Conservation (phyloP, 1,284 basidiomycete species). For the Trametes hirsuta region DNA sequence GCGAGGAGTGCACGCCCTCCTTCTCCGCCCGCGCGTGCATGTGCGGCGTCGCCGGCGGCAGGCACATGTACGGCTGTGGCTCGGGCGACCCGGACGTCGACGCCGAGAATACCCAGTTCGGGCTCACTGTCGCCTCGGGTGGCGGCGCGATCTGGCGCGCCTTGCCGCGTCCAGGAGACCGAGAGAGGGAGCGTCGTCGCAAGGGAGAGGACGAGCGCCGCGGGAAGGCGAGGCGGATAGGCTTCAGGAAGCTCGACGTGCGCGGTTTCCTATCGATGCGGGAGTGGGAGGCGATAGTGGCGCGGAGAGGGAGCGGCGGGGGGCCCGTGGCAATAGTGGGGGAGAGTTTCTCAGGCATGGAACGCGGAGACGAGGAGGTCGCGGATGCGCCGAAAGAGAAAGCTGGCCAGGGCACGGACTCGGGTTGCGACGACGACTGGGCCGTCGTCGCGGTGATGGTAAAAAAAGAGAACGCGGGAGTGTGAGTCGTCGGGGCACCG, state of each 20-base stretch:
- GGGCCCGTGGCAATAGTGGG: slow-evolving; percentile 28
- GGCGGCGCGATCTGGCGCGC: slow-evolving; percentile 24
- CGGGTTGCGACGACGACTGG: slow-evolving; percentile 22
- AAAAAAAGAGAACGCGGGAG: slow-evolving; percentile 34
- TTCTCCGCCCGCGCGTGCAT: slow-evolving; percentile 17
- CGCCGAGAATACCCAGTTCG: slow-evolving; percentile 35
- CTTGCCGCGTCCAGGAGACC: slow-evolving; percentile 34
- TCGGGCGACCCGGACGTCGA: slow-evolving; percentile 33
- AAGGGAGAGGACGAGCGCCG: slow-evolving; percentile 38
- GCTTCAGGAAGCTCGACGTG: slow-evolving; percentile 45
- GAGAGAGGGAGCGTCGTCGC: slow-evolving; percentile 32
- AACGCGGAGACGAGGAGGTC: slow-evolving; percentile 20
- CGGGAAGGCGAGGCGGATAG: slow-evolving; percentile 45
- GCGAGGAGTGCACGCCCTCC: slow-evolving; percentile 23
- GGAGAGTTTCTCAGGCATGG: slow-evolving; percentile 28
- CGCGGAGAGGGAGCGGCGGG: slow-evolving; percentile 38
- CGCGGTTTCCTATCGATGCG: slow-evolving; percentile 36
- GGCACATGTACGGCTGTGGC: slow-evolving; percentile 31
- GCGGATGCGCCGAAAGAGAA: slow-evolving; percentile 25
- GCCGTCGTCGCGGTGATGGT: slow-evolving; percentile 28
- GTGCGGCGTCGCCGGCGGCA: slow-evolving; percentile 23
- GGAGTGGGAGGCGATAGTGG: slow-evolving; percentile 12
- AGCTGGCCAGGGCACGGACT: slow-evolving; percentile 22
- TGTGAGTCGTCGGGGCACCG: slow-evolving; percentile 24
- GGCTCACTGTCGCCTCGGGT: slow-evolving; percentile 26